These are phyloP conservation scores for Colletotrichum sp. DNA, from an alignment of 2,329 filamentous ascomycete genomes.

Conservation along the genomic window DNA sequence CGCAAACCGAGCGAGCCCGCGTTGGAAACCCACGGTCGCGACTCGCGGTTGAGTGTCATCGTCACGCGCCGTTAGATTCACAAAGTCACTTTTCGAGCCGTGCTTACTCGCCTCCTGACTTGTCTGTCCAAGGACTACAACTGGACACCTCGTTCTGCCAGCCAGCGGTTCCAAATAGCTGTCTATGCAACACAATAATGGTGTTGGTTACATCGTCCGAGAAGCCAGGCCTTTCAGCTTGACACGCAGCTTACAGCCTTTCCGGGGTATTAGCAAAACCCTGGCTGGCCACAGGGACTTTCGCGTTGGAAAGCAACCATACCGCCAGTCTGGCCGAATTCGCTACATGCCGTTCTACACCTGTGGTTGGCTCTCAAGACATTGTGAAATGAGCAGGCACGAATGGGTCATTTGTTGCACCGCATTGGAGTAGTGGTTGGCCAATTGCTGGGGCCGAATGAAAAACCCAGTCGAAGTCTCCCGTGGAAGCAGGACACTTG, in stretches of 20 bases:
- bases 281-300: neutral
- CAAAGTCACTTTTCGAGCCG: neutral
- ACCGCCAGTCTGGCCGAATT: neutral
- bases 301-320: neutral
- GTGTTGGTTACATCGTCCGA: neutral
- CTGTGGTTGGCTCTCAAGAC: neutral
- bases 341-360: neutral
- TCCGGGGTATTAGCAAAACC: neutral
- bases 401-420: neutral
- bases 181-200: neutral
- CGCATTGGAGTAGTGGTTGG: neutral
- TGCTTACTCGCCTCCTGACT: neutral
- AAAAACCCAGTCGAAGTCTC: neutral
- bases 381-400: neutral
- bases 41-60: neutral
- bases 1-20: neutral
- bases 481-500: neutral
- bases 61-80: neutral
- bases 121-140: neutral
- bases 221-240: neutral
- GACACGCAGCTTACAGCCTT: neutral
- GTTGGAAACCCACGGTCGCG: neutral
- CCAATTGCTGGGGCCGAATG: neutral
- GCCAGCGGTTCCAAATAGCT: neutral
- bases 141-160: neutral